phyloP scores from a whole-genome alignment of 108 stramenopile species.

The Aurantiochytrium sp. region DNA sequence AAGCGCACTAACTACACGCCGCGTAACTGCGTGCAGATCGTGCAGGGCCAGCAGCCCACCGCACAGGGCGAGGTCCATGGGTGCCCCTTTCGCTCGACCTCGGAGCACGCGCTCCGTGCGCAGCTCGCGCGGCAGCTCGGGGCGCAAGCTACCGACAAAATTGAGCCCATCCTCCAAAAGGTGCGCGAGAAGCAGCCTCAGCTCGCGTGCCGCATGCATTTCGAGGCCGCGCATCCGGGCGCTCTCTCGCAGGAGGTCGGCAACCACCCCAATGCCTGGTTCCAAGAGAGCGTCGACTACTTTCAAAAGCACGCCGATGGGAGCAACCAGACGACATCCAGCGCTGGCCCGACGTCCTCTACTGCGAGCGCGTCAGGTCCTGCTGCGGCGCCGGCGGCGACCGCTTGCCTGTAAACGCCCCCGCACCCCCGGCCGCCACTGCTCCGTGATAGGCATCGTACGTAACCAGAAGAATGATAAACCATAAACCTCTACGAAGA shows the following conservation, averaged over 20 bases:
- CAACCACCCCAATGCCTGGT: conserved; percentile 96
- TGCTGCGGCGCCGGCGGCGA: neutral
- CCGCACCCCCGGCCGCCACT: too few species aligned
- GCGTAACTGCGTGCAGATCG: conserved; percentile 83
- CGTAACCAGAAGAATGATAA: too few species aligned
- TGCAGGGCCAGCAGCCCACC: conserved; percentile 72
- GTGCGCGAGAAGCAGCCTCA: conserved; percentile 75
- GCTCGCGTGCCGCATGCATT: conserved; percentile 88
- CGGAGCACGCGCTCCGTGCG: conserved; percentile 65
- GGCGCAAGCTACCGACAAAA: conserved; percentile 39
- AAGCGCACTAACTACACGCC: conserved; percentile 82
- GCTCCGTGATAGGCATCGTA: too few species aligned
- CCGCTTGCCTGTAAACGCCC: too few species aligned
- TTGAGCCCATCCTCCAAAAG: conserved; percentile 67
- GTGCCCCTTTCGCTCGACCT: conserved; percentile 89
- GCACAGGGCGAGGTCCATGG: conserved; percentile 78
- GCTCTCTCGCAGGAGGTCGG: conserved; percentile 74
- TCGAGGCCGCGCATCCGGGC: conserved; percentile 79
- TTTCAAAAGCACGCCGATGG: neutral
- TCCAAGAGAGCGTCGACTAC: conserved; percentile 68
- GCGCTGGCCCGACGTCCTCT: neutral
- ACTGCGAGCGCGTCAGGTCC: neutral
- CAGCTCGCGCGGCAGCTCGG: conserved; percentile 45
- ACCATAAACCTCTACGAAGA: too few species aligned
- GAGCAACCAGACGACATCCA: neutral